Base-by-base conservation (phyloP, 441 rosid species). In the Pelargonium cotyledonis region DNA sequence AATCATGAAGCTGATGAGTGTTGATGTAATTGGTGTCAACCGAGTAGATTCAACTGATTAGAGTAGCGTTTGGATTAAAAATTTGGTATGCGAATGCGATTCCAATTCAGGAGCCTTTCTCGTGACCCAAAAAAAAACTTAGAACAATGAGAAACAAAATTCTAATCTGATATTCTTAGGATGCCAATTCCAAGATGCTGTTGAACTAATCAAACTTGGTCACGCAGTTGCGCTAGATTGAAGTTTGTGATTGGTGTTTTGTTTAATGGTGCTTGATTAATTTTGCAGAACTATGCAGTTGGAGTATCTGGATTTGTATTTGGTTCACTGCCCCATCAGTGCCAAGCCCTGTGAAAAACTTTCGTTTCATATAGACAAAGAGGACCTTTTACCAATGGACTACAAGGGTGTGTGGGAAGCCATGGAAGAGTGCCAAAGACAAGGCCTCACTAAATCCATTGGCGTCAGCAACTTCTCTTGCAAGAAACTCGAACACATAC, bases 391-490 rank as follows among this genome's bases (percentile, higher is more conserved):
- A 4, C 65, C 70, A 0, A 55, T 74, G 67, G 75, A 74, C 58
- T 57, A 70, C 66, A 61, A 71, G 31, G 51, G 71, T 9, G 70
- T 73, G 12, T 77, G 77, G 77, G 73, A 68, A 43, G 74, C 61
- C 15, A 71, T 74, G 78, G 76, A 68, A 44, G 68, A 77, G 4
- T 65, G 75, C 65, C 66, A 10, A 41, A 68, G 9, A 16, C 55
- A 63, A 53, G 75, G 75, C 58, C 75, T 77, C 31, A 49, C 78
- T 0, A 74, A 65, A 38, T 2, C 63, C 64, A 68, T 78, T 9
- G 70, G 80, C 4, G 70, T 77, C 51, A 70, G 77, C 67, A 77
- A 77, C 55, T 77, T 77, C 67, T 77, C 80, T 5, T 53, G 75
- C 65, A 71, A 71, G 69, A 77, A 77, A n/a, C 66, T 77, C 1